phyloP scores from a whole-genome alignment of 176 grass and related monocot species.

The Phragmites australis region DNA sequence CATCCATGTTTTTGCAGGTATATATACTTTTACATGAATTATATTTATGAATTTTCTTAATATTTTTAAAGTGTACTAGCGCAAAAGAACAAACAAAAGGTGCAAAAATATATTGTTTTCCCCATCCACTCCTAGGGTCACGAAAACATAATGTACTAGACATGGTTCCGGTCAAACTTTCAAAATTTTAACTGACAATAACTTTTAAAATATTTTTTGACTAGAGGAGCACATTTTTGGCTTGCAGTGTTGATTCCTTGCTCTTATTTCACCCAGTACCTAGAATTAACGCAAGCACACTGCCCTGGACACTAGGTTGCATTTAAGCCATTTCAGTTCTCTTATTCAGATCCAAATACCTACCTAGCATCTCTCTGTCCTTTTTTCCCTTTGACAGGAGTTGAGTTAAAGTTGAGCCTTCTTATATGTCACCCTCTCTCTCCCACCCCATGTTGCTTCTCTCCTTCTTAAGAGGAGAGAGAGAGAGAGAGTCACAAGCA shows the following conservation, averaged over 20 bases:
- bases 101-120: too few species aligned
- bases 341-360: slow-evolving; percentile 20
- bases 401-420: background rate
- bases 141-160: too few species aligned
- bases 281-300: slow-evolving; percentile 12
- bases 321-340: background rate
- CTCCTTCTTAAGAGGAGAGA: background rate
- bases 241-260: too few species aligned
- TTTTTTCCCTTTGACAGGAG: background rate
- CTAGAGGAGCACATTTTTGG: background rate
- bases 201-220: too few species aligned
- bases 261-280: too few species aligned
- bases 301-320: background rate
- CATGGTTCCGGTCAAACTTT: too few species aligned
- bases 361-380: background rate
- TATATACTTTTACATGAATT: background rate
- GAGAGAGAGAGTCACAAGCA: background rate
- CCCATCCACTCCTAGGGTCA: too few species aligned
- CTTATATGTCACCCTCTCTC: background rate
- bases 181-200: too few species aligned
- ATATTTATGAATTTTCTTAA: background rate
- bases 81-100: too few species aligned
- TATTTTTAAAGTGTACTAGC: background rate
- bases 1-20: background rate
- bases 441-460: background rate